A percentile compares a stretch with the other conserved stretches of the same genome.
These are phyloP conservation scores for Eucalyptus tenuipes DNA, from an alignment of 345 rosid genomes.

Conservation along the genomic window DNA sequence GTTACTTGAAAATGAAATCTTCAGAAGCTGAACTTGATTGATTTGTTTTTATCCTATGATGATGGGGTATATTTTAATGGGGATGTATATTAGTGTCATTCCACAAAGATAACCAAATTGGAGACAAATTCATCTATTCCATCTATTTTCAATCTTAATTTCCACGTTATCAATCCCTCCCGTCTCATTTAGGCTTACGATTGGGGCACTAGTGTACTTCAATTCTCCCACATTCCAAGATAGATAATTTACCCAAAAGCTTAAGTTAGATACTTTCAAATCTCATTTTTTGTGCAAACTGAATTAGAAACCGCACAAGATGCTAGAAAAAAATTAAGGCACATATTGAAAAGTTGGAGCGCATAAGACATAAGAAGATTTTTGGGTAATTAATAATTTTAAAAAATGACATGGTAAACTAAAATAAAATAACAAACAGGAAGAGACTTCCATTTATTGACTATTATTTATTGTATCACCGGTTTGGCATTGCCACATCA, in stretches of 20 bases:
- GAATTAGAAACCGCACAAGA: not conserved
- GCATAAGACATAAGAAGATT: not conserved
- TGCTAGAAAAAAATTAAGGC: not conserved
- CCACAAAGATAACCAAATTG: not conserved
- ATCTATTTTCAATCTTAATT: not conserved
- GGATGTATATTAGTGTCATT: not conserved
- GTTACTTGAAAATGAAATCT: not conserved
- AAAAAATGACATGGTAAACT: not conserved
- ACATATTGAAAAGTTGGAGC: not conserved
- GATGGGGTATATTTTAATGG: not conserved
- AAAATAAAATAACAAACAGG: not conserved
- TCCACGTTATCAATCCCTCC: not conserved
- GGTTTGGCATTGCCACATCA: not conserved
- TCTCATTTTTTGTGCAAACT: not conserved
- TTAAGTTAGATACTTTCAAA: not conserved
- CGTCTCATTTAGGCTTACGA: not conserved
- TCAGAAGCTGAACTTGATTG: not conserved
- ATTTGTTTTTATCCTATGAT: not conserved
- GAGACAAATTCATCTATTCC: not conserved
- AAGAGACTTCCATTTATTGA: not conserved
- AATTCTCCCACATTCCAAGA: not conserved
- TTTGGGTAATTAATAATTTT: not conserved
- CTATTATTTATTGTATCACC: not conserved
- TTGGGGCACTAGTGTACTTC: not conserved
- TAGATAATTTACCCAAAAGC: not conserved